phyloP scores from a whole-genome alignment of 805 yeast species.

The Schwanniomyces polymorphus region DNA sequence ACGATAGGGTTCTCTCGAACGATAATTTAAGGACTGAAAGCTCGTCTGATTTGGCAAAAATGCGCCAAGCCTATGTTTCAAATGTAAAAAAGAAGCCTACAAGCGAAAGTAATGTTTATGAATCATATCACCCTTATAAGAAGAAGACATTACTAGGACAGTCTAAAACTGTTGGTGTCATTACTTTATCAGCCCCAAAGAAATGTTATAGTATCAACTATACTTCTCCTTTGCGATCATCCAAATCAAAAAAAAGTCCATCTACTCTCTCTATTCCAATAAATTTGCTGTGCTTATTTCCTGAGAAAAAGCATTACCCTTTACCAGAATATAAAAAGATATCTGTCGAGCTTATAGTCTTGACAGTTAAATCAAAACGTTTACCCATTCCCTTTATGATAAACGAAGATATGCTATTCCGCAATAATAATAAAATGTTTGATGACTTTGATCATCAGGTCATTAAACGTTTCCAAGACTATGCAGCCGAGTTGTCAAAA shows the following conservation, averaged over 20 bases:
- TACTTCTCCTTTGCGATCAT: constrained; percentile 18
- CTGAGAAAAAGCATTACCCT: constrained; percentile 13
- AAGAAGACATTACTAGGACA: constrained; percentile 29
- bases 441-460: constrained; percentile 35
- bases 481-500: constrained; percentile 26
- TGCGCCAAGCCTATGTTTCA: constrained; percentile 26
- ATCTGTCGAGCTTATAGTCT: constrained; percentile 28
- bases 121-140: constrained; percentile 28
- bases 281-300: constrained; percentile 24
- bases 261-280: constrained; percentile 28
- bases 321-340: constrained; percentile 27
- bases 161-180: constrained; percentile 30
- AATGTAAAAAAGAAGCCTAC: constrained; percentile 9
- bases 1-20: constrained; percentile 3
- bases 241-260: constrained; percentile 6
- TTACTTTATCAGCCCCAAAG: constrained; percentile 32
- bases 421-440: constrained; percentile 21
- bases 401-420: constrained; percentile 35
- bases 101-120: constrained; percentile 15
- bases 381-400: constrained; percentile 36
- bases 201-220: constrained; percentile 26
- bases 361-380: constrained; percentile 29
- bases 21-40: constrained; percentile 17
- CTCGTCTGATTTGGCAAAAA: constrained; percentile 25
- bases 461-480: constrained; percentile 29